Percentiles rank a stretch among this genome's conserved stretches.
phyloP scores from a whole-genome alignment of 1,139 yeast species.

The Meyerozyma carpophila region DNA sequence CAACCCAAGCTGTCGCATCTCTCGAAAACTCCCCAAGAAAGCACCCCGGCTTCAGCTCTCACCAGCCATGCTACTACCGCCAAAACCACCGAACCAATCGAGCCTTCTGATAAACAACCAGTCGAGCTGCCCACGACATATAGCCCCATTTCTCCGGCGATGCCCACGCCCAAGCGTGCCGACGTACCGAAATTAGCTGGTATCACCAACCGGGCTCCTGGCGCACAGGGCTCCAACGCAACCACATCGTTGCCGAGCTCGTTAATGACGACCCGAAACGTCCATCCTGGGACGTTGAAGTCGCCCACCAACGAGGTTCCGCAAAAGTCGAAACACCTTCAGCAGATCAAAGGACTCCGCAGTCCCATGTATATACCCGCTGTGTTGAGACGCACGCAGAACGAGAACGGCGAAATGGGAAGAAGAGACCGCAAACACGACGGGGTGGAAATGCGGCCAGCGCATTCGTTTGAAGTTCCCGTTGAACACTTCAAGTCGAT shows the following conservation, averaged over 20 bases:
- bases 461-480: background rate
- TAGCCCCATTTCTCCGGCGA: background rate
- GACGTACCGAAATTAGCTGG: background rate
- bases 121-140: background rate
- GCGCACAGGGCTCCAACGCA: background rate
- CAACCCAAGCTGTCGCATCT: conserved; percentile 26
- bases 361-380: conserved; percentile 90
- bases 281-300: background rate
- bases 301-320: background rate
- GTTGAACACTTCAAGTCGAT: background rate
- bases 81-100: conserved; percentile 4
- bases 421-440: background rate
- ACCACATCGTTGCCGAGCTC: background rate
- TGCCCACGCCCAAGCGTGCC: background rate
- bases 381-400: conserved; percentile 55
- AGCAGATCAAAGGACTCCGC: conserved; percentile 66
- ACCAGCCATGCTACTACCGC: conserved; percentile 5
- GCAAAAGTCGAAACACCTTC: conserved; percentile 21
- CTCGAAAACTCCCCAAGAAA: conserved; percentile 1
- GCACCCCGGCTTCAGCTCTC: conserved; percentile 1
- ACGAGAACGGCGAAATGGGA: conserved; percentile 2
- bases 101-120: background rate
- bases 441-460: background rate
- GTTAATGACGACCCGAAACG: background rate
- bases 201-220: background rate